phyloP scores from a whole-genome alignment of 371 early-diverging fungal species.

The Blakeslea trispora region DNA sequence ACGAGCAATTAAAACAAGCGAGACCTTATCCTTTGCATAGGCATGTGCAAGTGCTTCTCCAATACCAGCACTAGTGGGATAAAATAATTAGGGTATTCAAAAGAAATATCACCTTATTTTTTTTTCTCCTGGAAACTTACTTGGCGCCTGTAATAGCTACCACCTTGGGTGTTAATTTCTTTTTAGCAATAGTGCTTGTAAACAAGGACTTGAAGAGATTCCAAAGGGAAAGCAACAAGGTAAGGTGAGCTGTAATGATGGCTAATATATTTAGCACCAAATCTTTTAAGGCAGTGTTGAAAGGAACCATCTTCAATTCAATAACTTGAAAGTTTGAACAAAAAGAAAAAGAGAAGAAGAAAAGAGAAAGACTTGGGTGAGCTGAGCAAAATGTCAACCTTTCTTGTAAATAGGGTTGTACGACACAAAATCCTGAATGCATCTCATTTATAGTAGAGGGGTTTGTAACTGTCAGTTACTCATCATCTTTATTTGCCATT shows the following conservation, averaged over 20 bases:
- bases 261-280: conserved; percentile 14
- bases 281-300: conserved; percentile 14
- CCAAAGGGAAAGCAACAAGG: conserved; percentile 17
- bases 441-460: no score
- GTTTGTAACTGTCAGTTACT: no score
- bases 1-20: conserved; percentile 23
- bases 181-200: background rate
- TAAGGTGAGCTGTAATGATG: conserved; percentile 5
- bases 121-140: conserved; percentile 16
- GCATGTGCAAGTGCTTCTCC: conserved; percentile 23
- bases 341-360: conserved; percentile 7
- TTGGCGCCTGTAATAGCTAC: conserved; percentile 31
- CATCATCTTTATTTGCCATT: no score
- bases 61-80: conserved; percentile 20
- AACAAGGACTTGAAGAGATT: conserved; percentile 8
- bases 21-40: conserved; percentile 18
- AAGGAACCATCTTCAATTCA: conserved; percentile 14
- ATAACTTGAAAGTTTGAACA: no score
- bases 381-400: no score
- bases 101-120: no score
- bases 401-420: no score
- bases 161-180: conserved; percentile 14
- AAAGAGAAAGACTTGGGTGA: background rate
- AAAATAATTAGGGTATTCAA: background rate
- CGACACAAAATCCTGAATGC: no score